Conservation (phyloP, 352 stramenopile genomes). For the Phytophthora kernoviae region DNA sequence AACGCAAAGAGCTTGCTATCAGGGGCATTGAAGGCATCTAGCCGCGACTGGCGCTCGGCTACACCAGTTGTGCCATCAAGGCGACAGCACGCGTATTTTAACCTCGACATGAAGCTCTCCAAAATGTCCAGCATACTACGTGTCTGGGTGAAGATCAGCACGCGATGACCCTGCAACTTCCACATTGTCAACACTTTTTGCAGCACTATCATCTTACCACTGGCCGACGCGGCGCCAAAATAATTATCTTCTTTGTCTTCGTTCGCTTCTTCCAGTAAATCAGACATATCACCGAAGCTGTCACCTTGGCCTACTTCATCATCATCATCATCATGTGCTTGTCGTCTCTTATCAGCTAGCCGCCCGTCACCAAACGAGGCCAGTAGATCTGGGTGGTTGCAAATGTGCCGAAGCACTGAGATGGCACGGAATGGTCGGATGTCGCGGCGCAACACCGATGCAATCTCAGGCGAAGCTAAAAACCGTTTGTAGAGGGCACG, state of each 20-base stretch:
- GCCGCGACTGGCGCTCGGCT: slow-evolving; percentile 90
- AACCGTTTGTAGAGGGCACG: slow-evolving; percentile 92
- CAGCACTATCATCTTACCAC: slow-evolving; percentile 97
- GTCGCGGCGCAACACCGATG: slow-evolving; percentile 84
- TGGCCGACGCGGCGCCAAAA: slow-evolving; percentile 70
- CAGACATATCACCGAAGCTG: slow-evolving; percentile 13
- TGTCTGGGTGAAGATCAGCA: slow-evolving; percentile 98
- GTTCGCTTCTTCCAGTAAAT: slow-evolving; percentile 18
- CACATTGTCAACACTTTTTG: slow-evolving; percentile 95
- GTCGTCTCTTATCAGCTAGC: slow-evolving; percentile 30
- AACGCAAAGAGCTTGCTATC: slow-evolving; percentile 84
- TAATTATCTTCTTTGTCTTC: slow-evolving; percentile 27
- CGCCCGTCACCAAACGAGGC: slow-evolving; percentile 56
- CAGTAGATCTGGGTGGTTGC: slow-evolving; percentile 97
- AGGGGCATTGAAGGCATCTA: slow-evolving; percentile 96
- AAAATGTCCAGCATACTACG: slow-evolving; percentile 98
- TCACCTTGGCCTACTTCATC: slow-evolving; percentile 24
- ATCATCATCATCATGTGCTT: slow-evolving; percentile 39
- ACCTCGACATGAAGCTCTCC: slow-evolving; percentile 87
- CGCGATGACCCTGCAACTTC: slow-evolving; percentile 95
- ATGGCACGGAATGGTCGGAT: slow-evolving; percentile 92
- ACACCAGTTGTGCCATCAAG: slow-evolving; percentile 98
- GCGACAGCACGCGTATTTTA: slow-evolving; percentile 92
- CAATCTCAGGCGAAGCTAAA: slow-evolving; percentile 92
- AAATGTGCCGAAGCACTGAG: slow-evolving; percentile 97